Evolutionary conservation across 2,329 filamentous ascomycete genomes (phyloP), one percentile per base, ranked within the genome.

Genomic region (Celoporthe dispersa): DNA sequence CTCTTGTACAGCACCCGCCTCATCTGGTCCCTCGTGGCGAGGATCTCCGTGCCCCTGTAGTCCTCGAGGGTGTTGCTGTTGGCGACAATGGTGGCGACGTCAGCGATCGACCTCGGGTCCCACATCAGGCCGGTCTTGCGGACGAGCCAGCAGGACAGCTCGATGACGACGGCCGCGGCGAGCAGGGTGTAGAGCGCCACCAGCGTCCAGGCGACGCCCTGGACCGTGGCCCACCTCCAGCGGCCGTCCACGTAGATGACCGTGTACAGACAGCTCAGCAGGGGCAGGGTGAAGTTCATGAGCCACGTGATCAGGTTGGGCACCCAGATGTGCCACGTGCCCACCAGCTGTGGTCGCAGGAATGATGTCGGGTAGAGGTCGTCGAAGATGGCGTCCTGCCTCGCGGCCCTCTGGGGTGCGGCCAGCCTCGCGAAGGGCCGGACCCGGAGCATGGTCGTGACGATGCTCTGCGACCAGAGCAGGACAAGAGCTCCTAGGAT

Each of bases 211-310:
- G 92, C 90, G 31, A 96, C 85, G 19, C 90, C 90, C 74, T 93
- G 90, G 0, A 94, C 91, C 0, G 93, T 86, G 7, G 93, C 87
- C 94, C 94, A 98, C 67, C 85, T 86, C 92, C 94, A 97, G 9
- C 72, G 79, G 1, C 85, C 85, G 39, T 87, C 81, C 2, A 86
- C 83, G 31, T 85, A 82, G 51, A 90, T 84, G 57, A 88, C 86
- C 8, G 90, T 90, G 79, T 95, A 98, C 39, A 92, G 83, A 72
- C 90, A 89, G 77, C 92, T 93, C 72, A 94, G 88, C 25, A 98
- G 86, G 1, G 94, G 95, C 53, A 98, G 87, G 7, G 92, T 91
- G 75, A 96, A 92, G 74, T 92, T 88, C 37, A 90, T 86, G 31
- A 96, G 81, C 94, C 94, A 98, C 37, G 93, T 90, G 3, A 90